Percentiles rank a stretch among this genome's conserved stretches.
Conservation (phyloP, 225 moss, liverwort and hornwort genomes). For the Antitrichia curtipendula region DNA sequence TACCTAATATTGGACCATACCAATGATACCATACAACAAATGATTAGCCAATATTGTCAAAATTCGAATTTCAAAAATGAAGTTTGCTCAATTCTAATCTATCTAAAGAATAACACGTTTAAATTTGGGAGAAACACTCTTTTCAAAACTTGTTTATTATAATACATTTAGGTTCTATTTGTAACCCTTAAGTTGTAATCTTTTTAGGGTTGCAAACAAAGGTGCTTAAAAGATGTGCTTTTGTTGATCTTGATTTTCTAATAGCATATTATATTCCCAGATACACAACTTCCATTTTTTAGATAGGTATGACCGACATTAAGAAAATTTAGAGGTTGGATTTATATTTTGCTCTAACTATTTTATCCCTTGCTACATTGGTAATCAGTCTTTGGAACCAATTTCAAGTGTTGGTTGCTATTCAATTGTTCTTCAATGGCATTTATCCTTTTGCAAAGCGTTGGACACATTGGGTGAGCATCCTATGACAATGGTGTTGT, state of each 20-base stretch:
- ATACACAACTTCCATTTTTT: background rate
- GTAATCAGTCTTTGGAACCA: background rate
- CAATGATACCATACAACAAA: background rate
- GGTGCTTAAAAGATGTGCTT: background rate
- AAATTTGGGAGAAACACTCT: background rate
- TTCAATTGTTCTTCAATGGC: background rate
- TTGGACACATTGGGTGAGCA: background rate
- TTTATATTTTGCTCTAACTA: background rate
- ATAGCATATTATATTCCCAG: background rate
- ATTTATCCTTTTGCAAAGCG: background rate
- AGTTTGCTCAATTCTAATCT: background rate
- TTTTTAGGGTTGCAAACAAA: background rate
- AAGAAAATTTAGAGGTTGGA: background rate
- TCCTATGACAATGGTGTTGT: background rate
- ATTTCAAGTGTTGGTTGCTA: background rate
- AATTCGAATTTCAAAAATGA: background rate
- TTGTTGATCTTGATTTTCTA: background rate
- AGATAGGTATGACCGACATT: background rate
- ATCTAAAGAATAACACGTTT: accelerated
- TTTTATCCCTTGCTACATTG: background rate
- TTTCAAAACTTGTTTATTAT: background rate
- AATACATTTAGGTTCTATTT: background rate
- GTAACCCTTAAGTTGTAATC: background rate
- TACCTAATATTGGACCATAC: background rate
- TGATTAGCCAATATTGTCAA: background rate